phyloP scores from a whole-genome alignment of 2,329 filamentous ascomycete species.

The Penicillium capsulatum region DNA sequence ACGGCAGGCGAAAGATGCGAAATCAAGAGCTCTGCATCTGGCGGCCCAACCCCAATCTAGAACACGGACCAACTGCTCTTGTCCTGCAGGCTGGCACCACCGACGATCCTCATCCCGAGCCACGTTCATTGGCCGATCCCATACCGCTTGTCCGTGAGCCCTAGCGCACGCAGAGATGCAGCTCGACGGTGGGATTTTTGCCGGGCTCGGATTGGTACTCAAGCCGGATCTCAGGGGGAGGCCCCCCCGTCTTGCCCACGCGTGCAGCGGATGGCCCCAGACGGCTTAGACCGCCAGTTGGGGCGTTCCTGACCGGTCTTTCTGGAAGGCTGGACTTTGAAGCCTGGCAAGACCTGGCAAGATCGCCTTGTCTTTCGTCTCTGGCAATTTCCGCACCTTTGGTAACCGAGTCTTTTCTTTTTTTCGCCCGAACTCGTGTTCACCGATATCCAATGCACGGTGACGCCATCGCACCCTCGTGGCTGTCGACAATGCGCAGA shows the following conservation, averaged over 20 bases:
- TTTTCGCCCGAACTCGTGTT: too few species aligned
- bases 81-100: constrained; percentile 2
- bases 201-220: too few species aligned
- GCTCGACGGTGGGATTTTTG: neutral
- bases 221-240: too few species aligned
- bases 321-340: too few species aligned
- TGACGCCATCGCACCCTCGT: too few species aligned
- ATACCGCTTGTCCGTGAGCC: constrained; percentile 7
- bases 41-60: neutral
- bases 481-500: neutral
- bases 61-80: constrained; percentile 8
- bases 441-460: too few species aligned
- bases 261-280: neutral
- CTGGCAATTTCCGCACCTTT: too few species aligned
- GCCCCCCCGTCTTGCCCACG: too few species aligned
- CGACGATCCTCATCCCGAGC: neutral
- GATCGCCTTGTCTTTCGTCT: too few species aligned
- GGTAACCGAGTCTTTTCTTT: too few species aligned
- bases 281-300: constrained; percentile 11
- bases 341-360: too few species aligned
- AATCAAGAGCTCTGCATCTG: neutral
- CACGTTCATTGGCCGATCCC: constrained; percentile 3
- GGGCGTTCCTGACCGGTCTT: neutral
- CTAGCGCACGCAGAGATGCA: neutral
- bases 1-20: constrained; percentile 4